A percentile compares a stretch with the other conserved stretches of the same genome.
Conservation (phyloP, 2,329 filamentous ascomycete species). For the Arthrobotrys entomopaga region DNA sequence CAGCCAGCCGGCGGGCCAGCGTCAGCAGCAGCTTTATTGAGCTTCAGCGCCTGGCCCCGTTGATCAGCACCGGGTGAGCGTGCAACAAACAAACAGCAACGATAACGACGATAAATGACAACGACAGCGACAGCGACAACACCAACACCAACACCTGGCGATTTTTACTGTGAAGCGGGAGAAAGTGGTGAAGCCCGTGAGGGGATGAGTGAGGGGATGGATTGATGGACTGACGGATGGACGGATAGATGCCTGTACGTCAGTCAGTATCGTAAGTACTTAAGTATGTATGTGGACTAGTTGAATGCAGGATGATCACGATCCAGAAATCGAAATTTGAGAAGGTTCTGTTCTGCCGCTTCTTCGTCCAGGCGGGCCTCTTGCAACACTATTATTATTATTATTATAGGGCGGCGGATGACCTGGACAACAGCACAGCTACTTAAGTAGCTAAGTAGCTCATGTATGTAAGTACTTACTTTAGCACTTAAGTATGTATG, state of each 20-base stretch:
- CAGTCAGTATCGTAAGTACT: too few relatives aligned
- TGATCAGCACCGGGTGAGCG: neutral
- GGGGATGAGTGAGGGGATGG: neutral
- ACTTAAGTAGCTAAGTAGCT: too few relatives aligned
- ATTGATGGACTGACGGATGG: neutral
- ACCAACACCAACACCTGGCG: neutral
- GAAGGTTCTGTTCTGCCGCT: constrained; percentile 17
- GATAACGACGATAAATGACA: constrained; percentile 4
- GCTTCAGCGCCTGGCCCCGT: constrained; percentile 27
- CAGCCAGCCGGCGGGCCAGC: constrained; percentile 2
- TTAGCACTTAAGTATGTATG: too few relatives aligned
- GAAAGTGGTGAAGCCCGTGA: constrained; percentile 4
- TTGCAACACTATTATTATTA: neutral
- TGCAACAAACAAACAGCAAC: constrained; percentile 10
- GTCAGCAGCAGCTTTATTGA: constrained; percentile 32
- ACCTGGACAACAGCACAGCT: constrained; percentile 19
- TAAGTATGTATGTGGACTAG: constrained; percentile 1
- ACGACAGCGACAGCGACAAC: constrained; percentile 3
- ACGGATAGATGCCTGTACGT: too few relatives aligned
- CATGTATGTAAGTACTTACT: too few relatives aligned
- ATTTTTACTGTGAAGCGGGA: constrained; percentile 16
- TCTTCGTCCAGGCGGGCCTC: neutral
- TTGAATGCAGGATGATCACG: constrained; percentile 18
- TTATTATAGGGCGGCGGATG: constrained; percentile 14
- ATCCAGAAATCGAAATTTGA: constrained; percentile 23